A percentile compares a stretch with the other conserved stretches of the same genome.
Evolutionary conservation across 225 moss, liverwort and hornwort genomes (phyloP).

Genomic region (Marchantia polymorpha): DNA sequence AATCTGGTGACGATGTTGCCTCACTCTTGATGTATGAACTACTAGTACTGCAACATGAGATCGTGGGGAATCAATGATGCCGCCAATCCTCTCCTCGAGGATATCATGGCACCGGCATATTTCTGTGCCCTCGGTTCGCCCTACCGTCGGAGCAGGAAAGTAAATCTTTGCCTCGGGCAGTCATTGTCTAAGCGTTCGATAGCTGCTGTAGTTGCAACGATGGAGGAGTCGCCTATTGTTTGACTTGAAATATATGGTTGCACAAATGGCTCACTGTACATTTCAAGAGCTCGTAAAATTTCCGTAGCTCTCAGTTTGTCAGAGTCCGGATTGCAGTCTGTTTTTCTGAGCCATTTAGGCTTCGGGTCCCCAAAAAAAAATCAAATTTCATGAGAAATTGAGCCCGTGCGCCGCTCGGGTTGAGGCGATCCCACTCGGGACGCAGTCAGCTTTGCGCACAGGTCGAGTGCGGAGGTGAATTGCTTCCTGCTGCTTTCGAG

Average conservation of each 20-base stretch:
- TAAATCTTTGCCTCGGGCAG: neutral
- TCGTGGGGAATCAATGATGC: neutral
- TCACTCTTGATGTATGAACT: neutral
- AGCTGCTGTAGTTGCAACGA: neutral
- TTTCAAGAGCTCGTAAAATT: neutral
- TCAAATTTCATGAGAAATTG: neutral
- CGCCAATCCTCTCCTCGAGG: neutral
- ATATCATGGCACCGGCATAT: neutral
- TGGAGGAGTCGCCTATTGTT: neutral
- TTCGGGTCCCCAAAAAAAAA: neutral
- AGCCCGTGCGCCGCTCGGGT: neutral
- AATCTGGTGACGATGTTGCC: conserved; percentile 2
- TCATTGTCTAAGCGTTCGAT: neutral
- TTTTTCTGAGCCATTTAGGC: neutral
- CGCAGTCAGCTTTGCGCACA: neutral
- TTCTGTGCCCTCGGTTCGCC: neutral
- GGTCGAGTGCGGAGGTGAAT: neutral
- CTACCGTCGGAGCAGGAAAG: neutral
- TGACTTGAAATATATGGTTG: neutral
- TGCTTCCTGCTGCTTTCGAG: neutral
- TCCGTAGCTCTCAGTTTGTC: neutral
- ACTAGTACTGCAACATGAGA: neutral
- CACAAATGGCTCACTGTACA: conserved; percentile 9
- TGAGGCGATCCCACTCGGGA: neutral
- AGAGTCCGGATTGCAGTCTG: neutral